Evolutionary conservation across 768 basidiomycete species (phyloP), one percentile per base, ranked within the genome.

Genomic region (Tulasnella sp.): DNA sequence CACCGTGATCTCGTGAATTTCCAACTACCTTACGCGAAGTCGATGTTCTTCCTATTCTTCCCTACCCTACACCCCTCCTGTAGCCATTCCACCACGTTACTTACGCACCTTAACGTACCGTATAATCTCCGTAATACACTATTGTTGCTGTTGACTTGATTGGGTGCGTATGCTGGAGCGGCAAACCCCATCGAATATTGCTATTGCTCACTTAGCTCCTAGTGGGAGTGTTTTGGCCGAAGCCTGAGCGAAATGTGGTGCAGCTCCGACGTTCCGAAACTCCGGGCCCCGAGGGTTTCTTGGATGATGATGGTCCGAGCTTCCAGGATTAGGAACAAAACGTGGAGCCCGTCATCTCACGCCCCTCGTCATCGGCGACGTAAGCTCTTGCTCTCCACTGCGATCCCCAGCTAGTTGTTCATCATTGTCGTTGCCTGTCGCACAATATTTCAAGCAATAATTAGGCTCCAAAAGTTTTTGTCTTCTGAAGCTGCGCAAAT

Each of bases 331-430:
- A 68, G 62, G 16, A 5, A 16, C 62, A 68, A 68, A 68, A 68
- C 62, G 62, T 68, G 62, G 62, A 68, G 62, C 62, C 62, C 62
- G 62, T 68, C 62, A 68, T 68, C 62, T 68, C 62, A 68, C 62
- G 62, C 48, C 31, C 56, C 21, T 24, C 34, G 48, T 52, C 62
- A 68, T 68, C 62, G 27, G 31, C 62, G 62, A 68, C 62, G 62
- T 68, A 27, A 68, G 62, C 21, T 21, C 12, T 5, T 3, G 3
- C 27, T 8, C 56, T 31, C 3, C n/a, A 27, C n/a, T 10, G 12
- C 62, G 27, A 68, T 68, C n/a, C 62, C 62, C n/a, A 68, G 19
- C 48, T 9, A 24, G 10, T 24, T 21, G 19, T 24, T 24, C 24
- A n/a, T n/a, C n/a, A 34, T 12, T 34, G 34, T 18, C 14, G n/a